These are phyloP conservation scores for Yarrowia alimentaria DNA, from an alignment of 805 yeast species.

Conservation along the genomic window DNA sequence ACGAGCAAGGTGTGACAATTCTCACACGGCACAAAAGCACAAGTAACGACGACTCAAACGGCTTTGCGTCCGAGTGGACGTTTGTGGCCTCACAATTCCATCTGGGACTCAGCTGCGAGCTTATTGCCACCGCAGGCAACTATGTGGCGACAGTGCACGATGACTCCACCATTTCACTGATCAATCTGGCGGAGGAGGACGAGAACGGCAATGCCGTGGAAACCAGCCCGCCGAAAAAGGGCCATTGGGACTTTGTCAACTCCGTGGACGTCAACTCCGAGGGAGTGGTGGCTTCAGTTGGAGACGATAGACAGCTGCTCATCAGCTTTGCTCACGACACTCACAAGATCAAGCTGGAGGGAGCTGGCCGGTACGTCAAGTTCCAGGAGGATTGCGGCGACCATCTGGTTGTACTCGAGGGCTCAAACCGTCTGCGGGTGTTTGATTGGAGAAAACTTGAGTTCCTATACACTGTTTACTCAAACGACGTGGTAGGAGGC, in stretches of 20 bases:
- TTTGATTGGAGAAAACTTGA: constrained; percentile 40
- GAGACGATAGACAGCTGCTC: constrained; percentile 39
- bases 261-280: constrained; percentile 38
- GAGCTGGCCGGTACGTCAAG: constrained; percentile 38
- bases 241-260: constrained; percentile 38
- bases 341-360: constrained; percentile 30
- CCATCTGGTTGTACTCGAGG: constrained; percentile 40
- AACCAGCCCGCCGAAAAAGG: too few relatives aligned
- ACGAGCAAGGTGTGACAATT: constrained; percentile 15
- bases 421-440: constrained; percentile 39
- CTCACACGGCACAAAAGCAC: too few relatives aligned
- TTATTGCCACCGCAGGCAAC: constrained; percentile 25
- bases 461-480: constrained; percentile 40
- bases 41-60: neutral
- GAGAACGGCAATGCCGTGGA: constrained; percentile 15
- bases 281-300: constrained; percentile 38
- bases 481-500: constrained; percentile 34
- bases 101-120: constrained; percentile 30
- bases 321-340: constrained; percentile 31
- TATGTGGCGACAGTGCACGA: constrained; percentile 34
- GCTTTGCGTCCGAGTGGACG: constrained; percentile 18
- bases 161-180: constrained; percentile 31
- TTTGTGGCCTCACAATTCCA: constrained; percentile 20
- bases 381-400: constrained; percentile 42
- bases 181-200: constrained; percentile 22